Evolutionary conservation across 2,329 filamentous ascomycete genomes (phyloP).

Genomic region (Elsinoe perseae): DNA sequence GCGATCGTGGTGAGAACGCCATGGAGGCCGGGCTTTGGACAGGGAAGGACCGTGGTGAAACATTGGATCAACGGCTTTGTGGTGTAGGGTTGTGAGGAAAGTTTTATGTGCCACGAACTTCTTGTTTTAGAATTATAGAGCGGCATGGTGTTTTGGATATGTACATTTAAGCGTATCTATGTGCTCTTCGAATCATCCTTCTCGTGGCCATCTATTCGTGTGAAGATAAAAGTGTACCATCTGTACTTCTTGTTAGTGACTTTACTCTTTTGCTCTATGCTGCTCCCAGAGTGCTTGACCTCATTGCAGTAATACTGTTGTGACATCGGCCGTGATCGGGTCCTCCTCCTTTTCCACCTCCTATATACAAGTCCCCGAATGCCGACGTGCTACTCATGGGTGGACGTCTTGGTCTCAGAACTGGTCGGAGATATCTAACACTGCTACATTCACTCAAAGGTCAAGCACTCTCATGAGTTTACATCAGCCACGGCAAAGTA

Average conservation of each 20-base stretch:
- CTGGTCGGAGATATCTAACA: not conserved
- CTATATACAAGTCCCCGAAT: too few relatives aligned
- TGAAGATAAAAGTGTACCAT: not conserved
- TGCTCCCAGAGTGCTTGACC: not conserved
- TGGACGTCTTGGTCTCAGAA: too few relatives aligned
- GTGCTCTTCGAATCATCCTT: not conserved
- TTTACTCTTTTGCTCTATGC: not conserved
- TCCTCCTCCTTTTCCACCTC: not conserved
- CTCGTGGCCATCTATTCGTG: not conserved
- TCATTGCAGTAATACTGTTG: not conserved
- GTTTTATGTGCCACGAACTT: not conserved
- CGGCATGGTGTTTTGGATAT: not conserved
- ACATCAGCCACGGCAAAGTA: slow-evolving; percentile 86
- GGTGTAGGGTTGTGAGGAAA: slow-evolving; percentile 25
- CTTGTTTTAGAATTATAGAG: not conserved
- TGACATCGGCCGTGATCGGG: too few relatives aligned
- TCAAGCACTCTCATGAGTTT: not conserved
- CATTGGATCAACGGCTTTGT: slow-evolving; percentile 77
- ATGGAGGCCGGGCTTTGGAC: slow-evolving; percentile 58
- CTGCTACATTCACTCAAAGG: not conserved
- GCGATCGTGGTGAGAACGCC: slow-evolving; percentile 73
- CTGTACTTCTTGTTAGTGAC: not conserved
- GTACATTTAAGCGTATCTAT: slow-evolving; percentile 1
- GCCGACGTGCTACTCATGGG: too few relatives aligned
- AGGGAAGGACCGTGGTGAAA: slow-evolving; percentile 67